phyloP scores from a whole-genome alignment of 2,329 filamentous ascomycete genomes.

The Clonostachys byssicola region DNA sequence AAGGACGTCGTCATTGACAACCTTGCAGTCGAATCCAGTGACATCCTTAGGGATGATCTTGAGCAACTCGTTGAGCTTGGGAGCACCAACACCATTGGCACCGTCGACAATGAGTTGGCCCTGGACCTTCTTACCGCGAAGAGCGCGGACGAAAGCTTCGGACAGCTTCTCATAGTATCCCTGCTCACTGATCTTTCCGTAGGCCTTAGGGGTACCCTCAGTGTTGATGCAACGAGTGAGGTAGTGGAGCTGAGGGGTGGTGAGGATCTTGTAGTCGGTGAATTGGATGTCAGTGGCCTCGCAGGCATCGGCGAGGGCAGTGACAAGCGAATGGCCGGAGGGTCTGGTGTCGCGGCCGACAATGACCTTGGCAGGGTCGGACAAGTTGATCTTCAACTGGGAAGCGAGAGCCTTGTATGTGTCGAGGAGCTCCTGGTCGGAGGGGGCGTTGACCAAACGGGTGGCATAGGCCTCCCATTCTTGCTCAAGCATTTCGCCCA shows the following conservation, averaged over 20 bases:
- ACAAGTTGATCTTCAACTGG: constrained; percentile 71
- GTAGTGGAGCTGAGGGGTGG: constrained; percentile 97
- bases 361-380: constrained; percentile 71
- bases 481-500: constrained; percentile 96
- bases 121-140: constrained; percentile 70
- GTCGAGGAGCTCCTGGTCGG: constrained; percentile 69
- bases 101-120: constrained; percentile 85
- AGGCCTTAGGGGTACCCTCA: constrained; percentile 78
- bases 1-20: constrained; percentile 91
- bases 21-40: constrained; percentile 72
- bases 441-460: constrained; percentile 77
- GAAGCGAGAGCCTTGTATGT: constrained; percentile 73
- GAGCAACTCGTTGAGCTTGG: constrained; percentile 81
- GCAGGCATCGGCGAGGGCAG: constrained; percentile 74
- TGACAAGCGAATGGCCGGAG: constrained; percentile 79
- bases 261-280: constrained; percentile 85
- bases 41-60: constrained; percentile 73
- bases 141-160: constrained; percentile 77
- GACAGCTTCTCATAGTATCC: constrained; percentile 95
- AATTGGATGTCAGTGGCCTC: constrained; percentile 70
- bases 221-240: constrained; percentile 93
- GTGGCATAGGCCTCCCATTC: constrained; percentile 93
- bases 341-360: constrained; percentile 91
- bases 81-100: constrained; percentile 93
- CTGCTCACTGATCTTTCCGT: constrained; percentile 82